Conservation (phyloP, 768 basidiomycete genomes). For the Mycena belliarum region DNA sequence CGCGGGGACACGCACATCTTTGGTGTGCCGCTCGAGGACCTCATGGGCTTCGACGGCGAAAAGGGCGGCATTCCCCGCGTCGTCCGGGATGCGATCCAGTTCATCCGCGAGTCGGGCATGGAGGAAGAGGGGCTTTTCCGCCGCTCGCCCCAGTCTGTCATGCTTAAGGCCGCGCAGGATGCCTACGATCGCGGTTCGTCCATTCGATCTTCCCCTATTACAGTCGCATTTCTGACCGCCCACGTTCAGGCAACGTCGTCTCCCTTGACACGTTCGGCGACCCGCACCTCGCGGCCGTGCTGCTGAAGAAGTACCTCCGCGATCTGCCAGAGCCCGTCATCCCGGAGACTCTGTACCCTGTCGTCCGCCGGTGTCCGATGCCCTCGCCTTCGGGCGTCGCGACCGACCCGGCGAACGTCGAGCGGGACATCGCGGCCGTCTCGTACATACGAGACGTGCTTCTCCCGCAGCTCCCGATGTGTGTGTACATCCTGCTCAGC, state of each 20-base stretch:
- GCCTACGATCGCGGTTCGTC: constrained; percentile 80
- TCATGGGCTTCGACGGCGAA: constrained; percentile 85
- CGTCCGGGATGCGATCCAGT: constrained; percentile 73
- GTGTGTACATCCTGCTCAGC: constrained; percentile 73
- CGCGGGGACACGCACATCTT: constrained; percentile 60
- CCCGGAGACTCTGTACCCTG: constrained; percentile 64
- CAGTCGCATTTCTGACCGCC: constrained; percentile 3
- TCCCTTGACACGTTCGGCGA: constrained; percentile 76
- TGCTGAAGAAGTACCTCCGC: constrained; percentile 83
- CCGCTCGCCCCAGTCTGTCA: constrained; percentile 70
- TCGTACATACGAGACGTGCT: constrained; percentile 69
- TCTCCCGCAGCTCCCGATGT: constrained; percentile 67
- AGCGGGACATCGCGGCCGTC: constrained; percentile 54
- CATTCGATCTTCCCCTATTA: not conserved
- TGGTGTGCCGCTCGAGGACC: constrained; percentile 76
- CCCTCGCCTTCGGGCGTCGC: constrained; percentile 31
- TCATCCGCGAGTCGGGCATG: constrained; percentile 68
- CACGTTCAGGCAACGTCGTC: constrained; percentile 67
- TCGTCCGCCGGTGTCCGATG: constrained; percentile 67
- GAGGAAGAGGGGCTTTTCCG: constrained; percentile 81
- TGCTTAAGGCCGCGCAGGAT: constrained; percentile 74
- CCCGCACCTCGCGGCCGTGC: constrained; percentile 79
- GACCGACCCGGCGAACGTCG: constrained; percentile 38
- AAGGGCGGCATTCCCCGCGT: constrained; percentile 83
- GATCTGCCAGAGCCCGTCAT: constrained; percentile 82